Evolutionary conservation across 352 stramenopile genomes (phyloP).

Genomic region (Globisporangium perplexum): DNA sequence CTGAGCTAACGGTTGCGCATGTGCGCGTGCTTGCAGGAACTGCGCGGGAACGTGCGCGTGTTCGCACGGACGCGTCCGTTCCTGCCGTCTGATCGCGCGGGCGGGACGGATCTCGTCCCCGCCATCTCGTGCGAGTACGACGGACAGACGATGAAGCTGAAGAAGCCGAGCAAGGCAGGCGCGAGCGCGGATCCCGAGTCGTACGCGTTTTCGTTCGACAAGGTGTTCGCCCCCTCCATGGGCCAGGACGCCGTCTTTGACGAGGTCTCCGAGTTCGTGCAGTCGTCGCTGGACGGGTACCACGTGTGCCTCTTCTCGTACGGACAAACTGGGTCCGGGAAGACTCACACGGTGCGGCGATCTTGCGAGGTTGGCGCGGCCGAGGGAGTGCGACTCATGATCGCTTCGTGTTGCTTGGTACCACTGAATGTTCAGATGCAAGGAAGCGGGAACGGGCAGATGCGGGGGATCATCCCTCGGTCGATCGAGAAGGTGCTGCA

Average conservation of each 20-base stretch:
- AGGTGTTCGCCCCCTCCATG: slow-evolving; percentile 91
- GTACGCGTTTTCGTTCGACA: slow-evolving; percentile 94
- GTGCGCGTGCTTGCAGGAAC: slow-evolving; percentile 84
- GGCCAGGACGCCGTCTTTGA: slow-evolving; percentile 95
- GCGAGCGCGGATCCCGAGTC: slow-evolving; percentile 31
- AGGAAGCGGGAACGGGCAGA: slow-evolving; percentile 92
- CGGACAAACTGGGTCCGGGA: no score
- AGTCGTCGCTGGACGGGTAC: slow-evolving; percentile 96
- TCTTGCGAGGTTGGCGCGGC: not conserved
- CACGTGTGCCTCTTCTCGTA: slow-evolving; percentile 96
- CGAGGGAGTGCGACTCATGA: no score
- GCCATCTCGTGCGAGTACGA: slow-evolving; percentile 70
- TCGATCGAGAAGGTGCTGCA: slow-evolving; percentile 94
- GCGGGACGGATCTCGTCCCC: slow-evolving; percentile 28
- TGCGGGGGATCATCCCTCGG: slow-evolving; percentile 96
- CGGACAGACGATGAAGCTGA: slow-evolving; percentile 59
- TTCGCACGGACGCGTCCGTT: slow-evolving; percentile 93
- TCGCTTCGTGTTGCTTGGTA: slow-evolving; percentile 8
- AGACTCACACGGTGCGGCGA: slow-evolving; percentile 86
- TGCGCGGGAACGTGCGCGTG: slow-evolving; percentile 98
- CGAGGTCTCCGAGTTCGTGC: slow-evolving; percentile 97
- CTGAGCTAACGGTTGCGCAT: no score
- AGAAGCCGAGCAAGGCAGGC: slow-evolving; percentile 34
- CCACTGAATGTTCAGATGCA: no score
- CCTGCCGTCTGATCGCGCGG: slow-evolving; percentile 65